phyloP scores from a whole-genome alignment of 1,139 yeast species.

The Nakaseomyces nivariensis region DNA sequence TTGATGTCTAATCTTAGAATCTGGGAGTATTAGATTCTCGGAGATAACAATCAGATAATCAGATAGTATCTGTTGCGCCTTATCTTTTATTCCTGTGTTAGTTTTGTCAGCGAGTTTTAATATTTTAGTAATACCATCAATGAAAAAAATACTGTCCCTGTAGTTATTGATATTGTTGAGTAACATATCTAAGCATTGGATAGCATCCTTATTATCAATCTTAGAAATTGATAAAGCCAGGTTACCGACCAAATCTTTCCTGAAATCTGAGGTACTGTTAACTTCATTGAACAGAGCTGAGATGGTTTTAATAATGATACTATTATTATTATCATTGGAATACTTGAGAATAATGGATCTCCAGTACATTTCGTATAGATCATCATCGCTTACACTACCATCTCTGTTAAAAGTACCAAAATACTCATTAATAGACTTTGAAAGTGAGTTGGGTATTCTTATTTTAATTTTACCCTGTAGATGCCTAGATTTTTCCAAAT shows the following conservation, averaged over 20 bases:
- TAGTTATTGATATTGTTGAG: constrained; percentile 9
- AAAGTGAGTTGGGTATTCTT: constrained; percentile 16
- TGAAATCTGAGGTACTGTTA: constrained; percentile 13
- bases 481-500: constrained; percentile 22
- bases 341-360: constrained; percentile 19
- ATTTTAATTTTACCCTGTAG: constrained; percentile 11
- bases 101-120: constrained; percentile 5
- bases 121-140: constrained; percentile 19
- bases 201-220: constrained; percentile 4
- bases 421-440: constrained; percentile 4
- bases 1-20: constrained; percentile 38
- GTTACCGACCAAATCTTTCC: constrained; percentile 22
- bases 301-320: neutral
- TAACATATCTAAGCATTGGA: constrained; percentile 5
- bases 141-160: constrained; percentile 16
- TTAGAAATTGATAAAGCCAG: constrained; percentile 9
- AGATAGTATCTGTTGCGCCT: neutral
- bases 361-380: constrained; percentile 32
- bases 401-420: neutral
- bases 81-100: neutral
- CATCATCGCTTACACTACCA: constrained; percentile 9
- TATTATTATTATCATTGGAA: constrained; percentile 5
- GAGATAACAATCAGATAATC: constrained; percentile 11
- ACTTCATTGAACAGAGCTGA: constrained; percentile 5
- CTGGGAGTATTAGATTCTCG: constrained; percentile 38